These are phyloP conservation scores for Ailanthus altissimus DNA, from an alignment of 345 rosid genomes.

Conservation along the genomic window DNA sequence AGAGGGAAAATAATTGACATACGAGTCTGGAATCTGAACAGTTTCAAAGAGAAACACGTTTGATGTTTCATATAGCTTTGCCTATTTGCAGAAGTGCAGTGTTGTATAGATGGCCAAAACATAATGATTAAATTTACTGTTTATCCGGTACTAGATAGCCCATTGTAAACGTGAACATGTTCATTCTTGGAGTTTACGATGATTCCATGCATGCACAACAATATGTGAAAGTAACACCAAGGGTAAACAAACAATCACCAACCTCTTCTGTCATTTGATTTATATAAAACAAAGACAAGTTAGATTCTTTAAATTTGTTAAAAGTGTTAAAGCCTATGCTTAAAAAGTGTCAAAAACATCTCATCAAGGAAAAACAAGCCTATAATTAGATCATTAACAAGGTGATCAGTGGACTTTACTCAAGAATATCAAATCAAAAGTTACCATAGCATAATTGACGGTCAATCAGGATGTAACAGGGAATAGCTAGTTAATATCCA, in stretches of 20 bases:
- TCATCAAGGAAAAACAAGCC: too few species aligned
- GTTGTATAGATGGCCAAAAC: constrained; percentile 6
- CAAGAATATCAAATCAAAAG: not conserved
- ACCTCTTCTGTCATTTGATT: not conserved
- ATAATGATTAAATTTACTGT: constrained; percentile 19
- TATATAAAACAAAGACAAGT: not conserved
- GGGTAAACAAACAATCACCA: not conserved
- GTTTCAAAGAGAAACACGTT: not conserved
- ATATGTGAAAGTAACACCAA: not conserved
- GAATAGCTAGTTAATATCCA: too few species aligned
- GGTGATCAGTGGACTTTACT: not conserved
- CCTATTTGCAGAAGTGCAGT: not conserved
- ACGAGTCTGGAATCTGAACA: constrained; percentile 6
- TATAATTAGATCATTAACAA: not conserved
- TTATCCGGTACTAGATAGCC: constrained; percentile 11
- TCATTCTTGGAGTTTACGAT: not conserved
- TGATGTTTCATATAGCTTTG: not conserved
- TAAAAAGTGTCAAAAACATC: too few species aligned
- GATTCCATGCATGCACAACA: not conserved
- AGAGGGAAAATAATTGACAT: constrained; percentile 4
- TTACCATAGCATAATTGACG: not conserved
- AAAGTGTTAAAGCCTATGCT: too few species aligned
- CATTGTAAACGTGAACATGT: not conserved
- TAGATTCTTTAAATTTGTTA: too few species aligned
- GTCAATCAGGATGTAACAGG: not conserved